Evolutionary conservation across 2,329 filamentous ascomycete species (phyloP).

Genomic region (Bipolaris oryzae): DNA sequence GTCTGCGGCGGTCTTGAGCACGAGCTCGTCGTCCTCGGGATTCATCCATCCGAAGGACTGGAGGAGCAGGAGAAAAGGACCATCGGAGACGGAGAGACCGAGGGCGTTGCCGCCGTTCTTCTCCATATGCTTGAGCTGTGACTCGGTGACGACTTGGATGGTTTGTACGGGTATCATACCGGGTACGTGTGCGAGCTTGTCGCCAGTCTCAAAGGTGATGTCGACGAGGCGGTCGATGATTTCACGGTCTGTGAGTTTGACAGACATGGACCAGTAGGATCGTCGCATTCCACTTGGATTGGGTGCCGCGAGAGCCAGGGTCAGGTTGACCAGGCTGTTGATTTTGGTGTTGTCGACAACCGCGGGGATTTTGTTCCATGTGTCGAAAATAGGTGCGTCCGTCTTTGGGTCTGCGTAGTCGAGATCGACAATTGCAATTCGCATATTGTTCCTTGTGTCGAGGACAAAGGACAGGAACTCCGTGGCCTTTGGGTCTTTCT

Average conservation of each 20-base stretch:
- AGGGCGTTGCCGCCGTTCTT: conserved; percentile 32
- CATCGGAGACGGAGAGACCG: conserved; percentile 18
- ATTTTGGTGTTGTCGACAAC: conserved; percentile 24
- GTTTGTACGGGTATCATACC: conserved; percentile 22
- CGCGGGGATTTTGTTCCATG: conserved; percentile 9
- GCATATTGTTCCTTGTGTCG: neutral
- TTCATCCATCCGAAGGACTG: conserved; percentile 20
- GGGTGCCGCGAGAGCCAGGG: conserved; percentile 14
- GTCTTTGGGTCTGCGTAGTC: conserved; percentile 10
- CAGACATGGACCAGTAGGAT: conserved; percentile 29
- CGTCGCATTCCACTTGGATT: conserved; percentile 20
- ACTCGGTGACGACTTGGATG: conserved; percentile 28
- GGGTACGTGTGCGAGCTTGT: neutral
- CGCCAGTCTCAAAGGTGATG: conserved; percentile 18
- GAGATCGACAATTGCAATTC: conserved; percentile 6
- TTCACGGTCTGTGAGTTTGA: conserved; percentile 18
- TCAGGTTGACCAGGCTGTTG: conserved; percentile 23
- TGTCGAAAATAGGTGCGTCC: conserved; percentile 8
- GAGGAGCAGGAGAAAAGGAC: conserved; percentile 19
- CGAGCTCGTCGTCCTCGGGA: conserved; percentile 21
- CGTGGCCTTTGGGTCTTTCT: conserved; percentile 9
- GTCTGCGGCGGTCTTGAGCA: conserved; percentile 17
- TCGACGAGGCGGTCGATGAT: conserved; percentile 18
- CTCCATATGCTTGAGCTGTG: conserved; percentile 22
- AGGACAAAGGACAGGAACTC: conserved; percentile 5